Conservation (phyloP, 116 monocot species). For the Phalaenopsis hybrid region DNA sequence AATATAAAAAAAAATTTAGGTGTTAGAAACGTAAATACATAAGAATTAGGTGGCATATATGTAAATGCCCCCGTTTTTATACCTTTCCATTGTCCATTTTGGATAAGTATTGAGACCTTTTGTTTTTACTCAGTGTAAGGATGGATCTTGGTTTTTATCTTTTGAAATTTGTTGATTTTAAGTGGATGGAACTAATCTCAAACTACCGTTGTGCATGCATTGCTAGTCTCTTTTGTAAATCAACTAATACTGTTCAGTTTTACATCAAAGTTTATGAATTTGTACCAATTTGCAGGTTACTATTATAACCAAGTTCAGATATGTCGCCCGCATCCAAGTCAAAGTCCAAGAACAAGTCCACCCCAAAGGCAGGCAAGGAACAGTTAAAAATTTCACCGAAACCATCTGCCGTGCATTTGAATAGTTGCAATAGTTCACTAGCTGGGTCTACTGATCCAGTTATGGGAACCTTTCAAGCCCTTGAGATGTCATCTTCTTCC, state of each 20-base stretch:
- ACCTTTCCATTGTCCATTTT: no score
- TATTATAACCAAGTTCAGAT: slow-evolving; percentile 1
- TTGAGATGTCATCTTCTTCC: slow-evolving; percentile 20
- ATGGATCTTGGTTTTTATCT: no score
- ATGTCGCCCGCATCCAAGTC: slow-evolving; percentile 65
- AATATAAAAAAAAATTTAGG: no score
- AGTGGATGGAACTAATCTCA: no score
- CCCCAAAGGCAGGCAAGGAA: slow-evolving; percentile 35
- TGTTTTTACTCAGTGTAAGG: no score
- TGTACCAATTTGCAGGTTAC: background rate
- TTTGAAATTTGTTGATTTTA: no score
- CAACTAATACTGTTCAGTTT: background rate
- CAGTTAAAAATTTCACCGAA: slow-evolving; percentile 31
- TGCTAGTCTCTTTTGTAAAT: no score
- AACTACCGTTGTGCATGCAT: no score
- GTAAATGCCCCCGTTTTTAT: no score
- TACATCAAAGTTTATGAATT: background rate
- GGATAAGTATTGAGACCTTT: no score
- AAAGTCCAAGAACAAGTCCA: slow-evolving; percentile 54
- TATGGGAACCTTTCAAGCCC: slow-evolving; percentile 54
- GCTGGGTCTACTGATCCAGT: slow-evolving; percentile 44
- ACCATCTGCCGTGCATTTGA: slow-evolving; percentile 21
- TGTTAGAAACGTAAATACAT: no score
- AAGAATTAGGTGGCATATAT: no score
- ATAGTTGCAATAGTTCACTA: slow-evolving; percentile 13